These are phyloP conservation scores for Coleophoma eucalyptorum DNA, from an alignment of 2,329 filamentous ascomycete genomes.

Conservation along the genomic window DNA sequence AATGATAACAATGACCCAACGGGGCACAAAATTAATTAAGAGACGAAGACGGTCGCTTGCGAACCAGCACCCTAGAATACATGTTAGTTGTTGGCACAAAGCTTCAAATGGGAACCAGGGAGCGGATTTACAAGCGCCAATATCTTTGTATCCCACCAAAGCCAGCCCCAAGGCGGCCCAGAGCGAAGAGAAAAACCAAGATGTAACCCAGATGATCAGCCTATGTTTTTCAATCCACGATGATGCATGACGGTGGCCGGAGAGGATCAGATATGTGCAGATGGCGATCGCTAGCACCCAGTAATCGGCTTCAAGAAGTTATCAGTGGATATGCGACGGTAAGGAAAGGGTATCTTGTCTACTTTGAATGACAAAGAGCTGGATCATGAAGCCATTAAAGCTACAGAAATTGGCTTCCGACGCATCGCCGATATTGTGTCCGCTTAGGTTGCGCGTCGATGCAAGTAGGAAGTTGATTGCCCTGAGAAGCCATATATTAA, in stretches of 20 bases:
- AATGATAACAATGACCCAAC: constrained; percentile 35
- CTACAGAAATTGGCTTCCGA: constrained; percentile 29
- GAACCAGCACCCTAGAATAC: constrained; percentile 36
- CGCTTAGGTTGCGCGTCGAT: constrained; percentile 29
- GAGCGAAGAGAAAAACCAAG: constrained; percentile 32
- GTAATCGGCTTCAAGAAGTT: constrained; percentile 31
- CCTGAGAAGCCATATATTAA: constrained; percentile 4
- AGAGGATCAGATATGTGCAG: constrained; percentile 36
- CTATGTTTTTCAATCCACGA: constrained; percentile 33
- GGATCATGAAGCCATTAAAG: constrained; percentile 38
- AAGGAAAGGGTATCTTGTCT: constrained; percentile 3
- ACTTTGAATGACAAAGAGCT: constrained; percentile 39
- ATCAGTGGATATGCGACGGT: not conserved
- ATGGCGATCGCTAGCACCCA: constrained; percentile 38
- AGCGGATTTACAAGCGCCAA: constrained; percentile 23
- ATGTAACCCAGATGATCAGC: constrained; percentile 28
- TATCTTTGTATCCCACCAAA: constrained; percentile 28
- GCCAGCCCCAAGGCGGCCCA: constrained; percentile 31
- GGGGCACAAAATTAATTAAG: constrained; percentile 36
- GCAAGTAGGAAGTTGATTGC: constrained; percentile 36
- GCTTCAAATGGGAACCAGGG: no score
- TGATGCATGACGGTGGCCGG: constrained; percentile 30
- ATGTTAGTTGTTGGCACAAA: not conserved
- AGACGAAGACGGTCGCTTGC: constrained; percentile 32
- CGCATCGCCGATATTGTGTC: constrained; percentile 25